Base-by-base conservation (phyloP, 1,139 yeast species). In the Kluyveromyces sp. region DNA sequence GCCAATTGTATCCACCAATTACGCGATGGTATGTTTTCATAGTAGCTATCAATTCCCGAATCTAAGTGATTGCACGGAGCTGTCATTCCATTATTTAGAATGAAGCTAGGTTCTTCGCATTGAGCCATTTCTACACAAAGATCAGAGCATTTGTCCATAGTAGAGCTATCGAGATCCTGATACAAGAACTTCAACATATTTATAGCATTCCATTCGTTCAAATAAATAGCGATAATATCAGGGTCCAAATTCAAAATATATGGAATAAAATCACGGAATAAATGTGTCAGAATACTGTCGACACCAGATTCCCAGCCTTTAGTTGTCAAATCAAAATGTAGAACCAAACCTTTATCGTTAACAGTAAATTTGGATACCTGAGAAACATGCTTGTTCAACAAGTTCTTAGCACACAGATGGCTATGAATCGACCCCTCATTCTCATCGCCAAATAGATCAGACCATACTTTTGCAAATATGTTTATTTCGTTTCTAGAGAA, bases 361-460 rank as follows among this genome's bases (percentile, higher is more conserved):
- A 57, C 47, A 0, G 75, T 59, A 7, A 79, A 55, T 2, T 60
- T 50, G 26, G 77, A 74, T 2, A 67, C 55, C 45, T 67, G 74
- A 0, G 78, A 74, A 34, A 57, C 56, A 2, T 77, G 59, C 0
- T 64, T 59, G 1, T 67, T 61, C 4, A 72, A 63, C 47, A 64
- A 68, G 21, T 65, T 64, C 15, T 53, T 66, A 37, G 45, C 40
- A 21, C 50, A 61, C 25, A 74, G 63, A 46, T 51, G 63, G 43
- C 65, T 60, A 53, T 69, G 70, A 34, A 71, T 63, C 0, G 87
- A 76, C 0, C 73, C 73, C 2, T 55, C 47, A 2, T 77, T 63
- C 62, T 83, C 90, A 57, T 79, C 83, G 0, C 90, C 90, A 39
- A 82, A 62, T 0, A 81, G 44, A 45, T 74, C 75, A 46, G 79